Evolutionary conservation across 2,329 filamentous ascomycete genomes (phyloP).

Genomic region (Ceratocystis cacaofunesta): DNA sequence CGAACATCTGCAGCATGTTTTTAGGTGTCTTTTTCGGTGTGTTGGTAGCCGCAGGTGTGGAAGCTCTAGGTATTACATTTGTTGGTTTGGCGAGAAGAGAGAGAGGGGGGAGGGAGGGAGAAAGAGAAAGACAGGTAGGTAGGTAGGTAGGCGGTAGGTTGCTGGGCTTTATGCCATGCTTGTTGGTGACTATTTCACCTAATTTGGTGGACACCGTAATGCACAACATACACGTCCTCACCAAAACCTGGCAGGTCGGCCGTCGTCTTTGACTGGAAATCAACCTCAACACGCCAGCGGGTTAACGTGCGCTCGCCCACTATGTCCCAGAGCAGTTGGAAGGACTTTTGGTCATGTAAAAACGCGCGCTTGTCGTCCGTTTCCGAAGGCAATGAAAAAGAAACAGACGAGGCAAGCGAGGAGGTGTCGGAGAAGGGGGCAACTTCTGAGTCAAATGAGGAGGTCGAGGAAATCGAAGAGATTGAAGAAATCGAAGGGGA

Average conservation of each 20-base stretch:
- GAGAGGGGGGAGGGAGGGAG: not conserved
- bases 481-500: conserved; percentile 9
- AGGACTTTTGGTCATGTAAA: conserved; percentile 35
- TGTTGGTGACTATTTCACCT: not conserved
- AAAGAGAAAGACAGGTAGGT: not conserved
- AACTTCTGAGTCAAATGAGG: conserved; percentile 11
- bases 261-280: conserved; percentile 21
- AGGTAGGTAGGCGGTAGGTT: no score
- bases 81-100: not conserved
- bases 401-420: conserved; percentile 14
- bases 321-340: conserved; percentile 39
- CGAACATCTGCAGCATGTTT: not conserved
- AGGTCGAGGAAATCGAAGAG: not conserved
- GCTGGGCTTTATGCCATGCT: not conserved
- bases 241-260: conserved; percentile 18
- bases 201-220: conserved; percentile 18
- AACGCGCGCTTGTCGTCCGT: conserved; percentile 22
- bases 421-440: conserved; percentile 15
- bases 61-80: not conserved
- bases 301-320: conserved; percentile 35
- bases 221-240: conserved; percentile 16
- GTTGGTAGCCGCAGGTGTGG: not conserved
- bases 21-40: not conserved
- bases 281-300: conserved; percentile 33
- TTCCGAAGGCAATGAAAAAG: conserved; percentile 13